Evolutionary conservation across 768 basidiomycete species (phyloP).

Genomic region (Favolaschia claudopus): DNA sequence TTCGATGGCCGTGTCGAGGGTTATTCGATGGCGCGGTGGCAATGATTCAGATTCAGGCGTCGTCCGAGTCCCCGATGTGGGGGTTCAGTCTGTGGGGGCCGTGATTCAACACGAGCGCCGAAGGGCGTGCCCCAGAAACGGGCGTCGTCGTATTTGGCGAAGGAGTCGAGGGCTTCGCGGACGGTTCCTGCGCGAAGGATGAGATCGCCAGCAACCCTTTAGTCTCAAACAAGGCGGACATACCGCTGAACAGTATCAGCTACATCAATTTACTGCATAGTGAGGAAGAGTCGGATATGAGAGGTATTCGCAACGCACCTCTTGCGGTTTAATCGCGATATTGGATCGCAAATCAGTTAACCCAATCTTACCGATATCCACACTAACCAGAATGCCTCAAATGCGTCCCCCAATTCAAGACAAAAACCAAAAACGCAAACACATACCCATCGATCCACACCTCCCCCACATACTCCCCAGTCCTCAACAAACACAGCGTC

Average conservation of each 20-base stretch:
- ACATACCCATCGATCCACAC: constrained; percentile 70
- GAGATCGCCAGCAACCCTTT: not conserved
- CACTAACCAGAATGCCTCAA: constrained; percentile 43
- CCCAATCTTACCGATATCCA: constrained; percentile 72
- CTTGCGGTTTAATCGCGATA: constrained; percentile 74
- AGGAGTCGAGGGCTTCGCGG: constrained; percentile 50
- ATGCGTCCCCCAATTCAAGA: too few species aligned
- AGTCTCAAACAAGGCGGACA: constrained; percentile 55
- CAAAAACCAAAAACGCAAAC: not conserved
- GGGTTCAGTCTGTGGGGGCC: too few species aligned
- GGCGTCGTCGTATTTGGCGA: constrained; percentile 68
- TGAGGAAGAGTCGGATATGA: not conserved
- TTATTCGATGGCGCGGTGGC: constrained; percentile 50
- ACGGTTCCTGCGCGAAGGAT: not conserved
- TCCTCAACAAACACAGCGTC: constrained; percentile 70
- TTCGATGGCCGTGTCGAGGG: constrained; percentile 76
- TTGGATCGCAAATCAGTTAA: constrained; percentile 68
- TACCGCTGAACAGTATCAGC: constrained; percentile 66
- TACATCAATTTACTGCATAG: constrained; percentile 33
- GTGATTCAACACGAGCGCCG: constrained; percentile 56
- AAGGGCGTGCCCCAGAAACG: constrained; percentile 76
- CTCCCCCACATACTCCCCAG: constrained; percentile 70
- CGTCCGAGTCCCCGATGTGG: too few species aligned
- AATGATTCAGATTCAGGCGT: constrained; percentile 49
- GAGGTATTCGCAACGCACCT: constrained; percentile 46